Evolutionary conservation across 2,329 filamentous ascomycete genomes (phyloP).

Genomic region (Fusarium equiseti): DNA sequence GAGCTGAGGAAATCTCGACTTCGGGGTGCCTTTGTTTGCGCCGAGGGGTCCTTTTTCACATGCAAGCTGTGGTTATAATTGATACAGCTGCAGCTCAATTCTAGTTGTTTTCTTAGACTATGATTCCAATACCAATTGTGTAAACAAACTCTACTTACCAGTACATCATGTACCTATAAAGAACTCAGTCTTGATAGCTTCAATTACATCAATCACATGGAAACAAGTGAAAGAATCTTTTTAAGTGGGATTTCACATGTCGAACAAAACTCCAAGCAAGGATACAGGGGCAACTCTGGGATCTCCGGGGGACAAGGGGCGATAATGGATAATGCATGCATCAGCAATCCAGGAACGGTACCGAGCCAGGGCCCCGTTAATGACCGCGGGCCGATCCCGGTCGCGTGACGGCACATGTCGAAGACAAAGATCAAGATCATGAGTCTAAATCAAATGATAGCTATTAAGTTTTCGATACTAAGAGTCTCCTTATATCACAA

Average conservation of each 20-base stretch:
- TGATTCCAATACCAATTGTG: neutral
- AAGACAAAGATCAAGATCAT: conserved; percentile 4
- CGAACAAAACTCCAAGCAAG: conserved; percentile 25
- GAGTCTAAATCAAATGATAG: conserved; percentile 10
- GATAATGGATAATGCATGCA: conserved; percentile 40
- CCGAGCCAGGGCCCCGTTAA: conserved; percentile 31
- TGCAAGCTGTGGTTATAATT: conserved; percentile 23
- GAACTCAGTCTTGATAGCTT: neutral
- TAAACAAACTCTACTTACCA: neutral
- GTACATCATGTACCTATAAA: neutral
- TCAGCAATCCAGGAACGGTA: conserved; percentile 42
- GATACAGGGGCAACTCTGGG: conserved; percentile 36
- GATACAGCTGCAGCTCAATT: neutral
- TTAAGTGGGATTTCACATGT: conserved; percentile 44
- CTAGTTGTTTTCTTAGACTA: neutral
- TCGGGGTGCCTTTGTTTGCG: conserved; percentile 7
- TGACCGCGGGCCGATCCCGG: conserved; percentile 37
- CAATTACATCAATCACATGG: conserved; percentile 10
- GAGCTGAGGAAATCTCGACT: conserved; percentile 24
- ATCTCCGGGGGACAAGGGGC: conserved; percentile 33
- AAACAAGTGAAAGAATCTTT: neutral
- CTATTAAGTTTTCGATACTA: neutral
- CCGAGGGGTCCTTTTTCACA: conserved; percentile 46
- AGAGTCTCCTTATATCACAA: conserved; percentile 5
- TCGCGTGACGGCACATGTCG: conserved; percentile 42